Base-by-base conservation (phyloP, 2,329 filamentous ascomycete genomes). In the Talaromyces marneffei region DNA sequence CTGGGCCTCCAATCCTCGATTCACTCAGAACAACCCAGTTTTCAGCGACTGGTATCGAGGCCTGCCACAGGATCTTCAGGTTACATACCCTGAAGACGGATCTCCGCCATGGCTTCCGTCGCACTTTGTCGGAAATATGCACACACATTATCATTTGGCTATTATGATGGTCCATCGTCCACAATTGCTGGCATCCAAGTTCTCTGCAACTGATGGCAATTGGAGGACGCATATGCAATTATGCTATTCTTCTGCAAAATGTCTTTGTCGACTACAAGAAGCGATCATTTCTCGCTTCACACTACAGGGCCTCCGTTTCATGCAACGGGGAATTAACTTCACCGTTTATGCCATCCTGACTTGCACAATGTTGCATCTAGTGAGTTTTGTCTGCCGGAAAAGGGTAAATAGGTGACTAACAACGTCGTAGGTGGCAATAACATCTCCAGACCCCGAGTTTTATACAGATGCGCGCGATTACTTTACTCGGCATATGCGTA, bases 251-350 rank as follows among this genome's bases (percentile, higher is more conserved):
- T 88, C 92, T 1, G 92, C 93, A 40, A 95, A 94, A 74, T 85
- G 84, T 42, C 82, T 97, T 56, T 97, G 92, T 75, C 87, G 90
- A 63, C 76, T 97, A 5, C 92, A 97, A 71, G 93, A 97, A 75
- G 88, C 88, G 1, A 85, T 96, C 37, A 71, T 96, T 62, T 83
- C 88, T 59, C 83, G 85, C 0, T 96, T 87, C 73, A 91, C 92
- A 2, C 79, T 96, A 63, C 84, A 84, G 16, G 93, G 92, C 0
- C 80, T 97, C 16, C 82, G 94, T 67, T 95, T 88, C 76, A 97
- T 97, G 93, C 88, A 93, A 70, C 85, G 93, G 66, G 93, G 93
- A 40, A 92, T 96, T 72, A 96, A 92, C 75, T 97, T 96, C 70
- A 91, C 91, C 5, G 91, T 97, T n/a, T 97, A 97, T 71, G 87